Evolutionary conservation across 129 eudicot genomes (phyloP).

Genomic region (Artemisia tridentata): DNA sequence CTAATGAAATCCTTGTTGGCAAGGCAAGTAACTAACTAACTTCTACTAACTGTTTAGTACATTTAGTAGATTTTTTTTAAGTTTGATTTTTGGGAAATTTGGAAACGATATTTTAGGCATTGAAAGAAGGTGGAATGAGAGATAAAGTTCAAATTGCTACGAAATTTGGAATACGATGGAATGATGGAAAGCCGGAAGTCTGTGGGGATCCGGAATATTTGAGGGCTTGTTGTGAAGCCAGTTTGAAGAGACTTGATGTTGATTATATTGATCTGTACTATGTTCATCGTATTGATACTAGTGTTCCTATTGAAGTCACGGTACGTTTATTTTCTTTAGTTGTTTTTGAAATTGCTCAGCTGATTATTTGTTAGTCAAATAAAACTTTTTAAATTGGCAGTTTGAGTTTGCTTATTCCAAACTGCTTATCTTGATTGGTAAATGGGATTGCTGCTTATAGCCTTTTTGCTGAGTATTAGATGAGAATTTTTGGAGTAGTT

Average conservation of each 20-base stretch:
- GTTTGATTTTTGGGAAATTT: background rate
- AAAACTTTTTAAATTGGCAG: too few relatives aligned
- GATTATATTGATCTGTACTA: constrained; percentile 61
- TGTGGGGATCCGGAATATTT: constrained; percentile 53
- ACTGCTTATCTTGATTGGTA: too few relatives aligned
- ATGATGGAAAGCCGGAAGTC: constrained; percentile 20
- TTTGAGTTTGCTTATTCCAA: too few relatives aligned
- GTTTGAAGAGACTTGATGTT: constrained; percentile 57
- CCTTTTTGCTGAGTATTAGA: too few relatives aligned
- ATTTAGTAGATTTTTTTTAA: too few relatives aligned
- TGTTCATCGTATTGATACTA: constrained; percentile 53
- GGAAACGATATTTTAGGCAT: constrained; percentile 39
- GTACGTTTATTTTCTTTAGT: constrained; percentile 20
- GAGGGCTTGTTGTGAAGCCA: constrained; percentile 55
- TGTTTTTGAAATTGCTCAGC: too few relatives aligned
- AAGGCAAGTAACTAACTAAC: constrained; percentile 22
- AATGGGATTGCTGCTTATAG: too few relatives aligned
- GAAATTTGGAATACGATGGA: constrained; percentile 48
- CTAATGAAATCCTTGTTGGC: constrained; percentile 48
- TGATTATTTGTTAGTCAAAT: too few relatives aligned
- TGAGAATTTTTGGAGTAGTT: too few relatives aligned
- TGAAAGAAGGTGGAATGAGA: constrained; percentile 52
- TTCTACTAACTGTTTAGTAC: background rate
- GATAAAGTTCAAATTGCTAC: constrained; percentile 64
- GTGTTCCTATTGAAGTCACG: constrained; percentile 52